A percentile compares a stretch with the other conserved stretches of the same genome.
Conservation (phyloP, 2,329 filamentous ascomycete genomes). For the Domatiomyces catenatus region DNA sequence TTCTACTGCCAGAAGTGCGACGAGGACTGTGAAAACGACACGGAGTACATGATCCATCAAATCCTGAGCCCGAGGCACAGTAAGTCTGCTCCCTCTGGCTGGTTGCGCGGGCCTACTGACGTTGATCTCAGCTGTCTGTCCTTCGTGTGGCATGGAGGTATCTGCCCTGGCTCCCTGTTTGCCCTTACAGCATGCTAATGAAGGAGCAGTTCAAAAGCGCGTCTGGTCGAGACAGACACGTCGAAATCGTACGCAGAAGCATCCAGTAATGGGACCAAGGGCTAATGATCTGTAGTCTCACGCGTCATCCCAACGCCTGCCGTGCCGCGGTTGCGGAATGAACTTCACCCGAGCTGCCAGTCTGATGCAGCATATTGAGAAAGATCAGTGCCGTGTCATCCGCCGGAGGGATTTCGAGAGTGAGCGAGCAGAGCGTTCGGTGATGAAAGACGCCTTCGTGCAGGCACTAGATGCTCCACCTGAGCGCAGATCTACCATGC, state of each 20-base stretch:
- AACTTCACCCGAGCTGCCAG: slow-evolving; percentile 34
- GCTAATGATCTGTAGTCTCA: slow-evolving; percentile 2
- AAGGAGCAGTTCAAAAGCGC: slow-evolving; percentile 32
- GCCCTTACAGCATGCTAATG: neutral
- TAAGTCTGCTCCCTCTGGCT: slow-evolving; percentile 4
- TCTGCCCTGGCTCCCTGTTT: neutral
- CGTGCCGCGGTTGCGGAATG: slow-evolving; percentile 33
- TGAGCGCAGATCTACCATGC: neutral
- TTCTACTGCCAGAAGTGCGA: slow-evolving; percentile 29
- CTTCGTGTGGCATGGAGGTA: slow-evolving; percentile 38
- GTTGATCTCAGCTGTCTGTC: slow-evolving; percentile 30
- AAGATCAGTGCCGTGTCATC: slow-evolving; percentile 34
- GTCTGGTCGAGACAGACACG: slow-evolving; percentile 36
- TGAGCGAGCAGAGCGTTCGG: slow-evolving; percentile 36
- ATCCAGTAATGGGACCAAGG: neutral
- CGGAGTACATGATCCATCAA: slow-evolving; percentile 35
- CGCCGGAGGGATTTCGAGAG: slow-evolving; percentile 28
- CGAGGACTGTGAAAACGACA: slow-evolving; percentile 32
- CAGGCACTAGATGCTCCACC: neutral
- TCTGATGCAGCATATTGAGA: slow-evolving; percentile 41
- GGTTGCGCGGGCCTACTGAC: neutral
- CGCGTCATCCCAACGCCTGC: slow-evolving; percentile 36
- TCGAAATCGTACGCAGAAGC: slow-evolving; percentile 31
- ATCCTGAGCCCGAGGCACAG: slow-evolving; percentile 30
- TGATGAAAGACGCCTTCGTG: slow-evolving; percentile 24